Percentiles rank a stretch among this genome's conserved stretches.
phyloP scores from a whole-genome alignment of 2,329 filamentous ascomycete species.

The Elsinoe ampelina region DNA sequence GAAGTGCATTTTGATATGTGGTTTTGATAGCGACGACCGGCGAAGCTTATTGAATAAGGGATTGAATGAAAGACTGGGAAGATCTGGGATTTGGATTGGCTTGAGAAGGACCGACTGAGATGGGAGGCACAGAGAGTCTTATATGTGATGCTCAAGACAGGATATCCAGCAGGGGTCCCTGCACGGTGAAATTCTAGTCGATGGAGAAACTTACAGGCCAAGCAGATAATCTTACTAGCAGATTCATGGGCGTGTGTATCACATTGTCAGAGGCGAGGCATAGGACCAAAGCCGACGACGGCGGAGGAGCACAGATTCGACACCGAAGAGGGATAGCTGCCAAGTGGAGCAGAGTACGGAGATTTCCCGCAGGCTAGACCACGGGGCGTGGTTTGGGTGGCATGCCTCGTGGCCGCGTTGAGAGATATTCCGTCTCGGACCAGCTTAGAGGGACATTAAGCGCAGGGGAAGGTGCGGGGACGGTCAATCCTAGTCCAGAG shows the following conservation, averaged over 20 bases:
- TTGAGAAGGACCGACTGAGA: background rate
- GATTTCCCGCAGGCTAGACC: background rate
- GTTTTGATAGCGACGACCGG: background rate
- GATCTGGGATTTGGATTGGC: slow-evolving; percentile 8
- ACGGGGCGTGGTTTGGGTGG: too few species aligned
- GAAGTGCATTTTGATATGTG: slow-evolving; percentile 15
- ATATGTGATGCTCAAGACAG: background rate
- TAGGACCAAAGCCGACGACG: background rate
- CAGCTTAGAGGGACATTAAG: background rate
- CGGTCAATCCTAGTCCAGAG: too few species aligned
- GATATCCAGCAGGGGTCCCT: background rate
- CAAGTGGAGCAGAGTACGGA: background rate
- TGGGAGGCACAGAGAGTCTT: background rate
- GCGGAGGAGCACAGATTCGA: background rate
- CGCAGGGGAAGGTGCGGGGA: slow-evolving; percentile 4
- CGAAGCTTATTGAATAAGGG: background rate
- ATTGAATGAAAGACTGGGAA: slow-evolving; percentile 5
- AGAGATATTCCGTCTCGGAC: slow-evolving; percentile 6
- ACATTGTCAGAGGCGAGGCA: slow-evolving; percentile 1
- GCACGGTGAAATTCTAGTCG: slow-evolving; percentile 3
- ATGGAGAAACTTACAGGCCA: slow-evolving; percentile 9
- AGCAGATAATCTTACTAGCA: background rate
- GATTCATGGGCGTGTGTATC: slow-evolving; percentile 4
- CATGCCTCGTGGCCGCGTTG: background rate
- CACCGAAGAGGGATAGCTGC: background rate